Evolutionary conservation across 805 yeast genomes (phyloP).

Genomic region (Tanozyma kutaoensis): DNA sequence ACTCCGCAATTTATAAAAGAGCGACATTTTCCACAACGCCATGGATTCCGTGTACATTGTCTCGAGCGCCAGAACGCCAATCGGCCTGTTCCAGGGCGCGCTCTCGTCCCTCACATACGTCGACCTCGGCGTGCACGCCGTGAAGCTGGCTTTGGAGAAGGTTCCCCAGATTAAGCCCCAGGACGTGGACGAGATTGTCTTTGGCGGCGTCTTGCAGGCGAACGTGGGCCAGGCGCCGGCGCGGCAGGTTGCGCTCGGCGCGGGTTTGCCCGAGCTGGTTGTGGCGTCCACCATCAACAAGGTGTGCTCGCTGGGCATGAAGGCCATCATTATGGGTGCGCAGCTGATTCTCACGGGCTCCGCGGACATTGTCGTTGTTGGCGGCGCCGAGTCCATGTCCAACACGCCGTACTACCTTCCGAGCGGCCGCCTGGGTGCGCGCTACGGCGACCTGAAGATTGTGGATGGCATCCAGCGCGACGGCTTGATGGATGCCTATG

Average conservation of each 20-base stretch:
- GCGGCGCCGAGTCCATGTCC: constrained; percentile 97
- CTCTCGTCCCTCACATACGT: constrained; percentile 63
- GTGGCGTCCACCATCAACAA: constrained; percentile 89
- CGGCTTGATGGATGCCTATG: constrained; percentile 89
- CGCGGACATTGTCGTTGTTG: constrained; percentile 89
- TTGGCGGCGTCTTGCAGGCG: constrained; percentile 89
- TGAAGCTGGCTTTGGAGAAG: constrained; percentile 72
- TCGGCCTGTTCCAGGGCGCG: constrained; percentile 87
- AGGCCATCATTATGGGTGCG: constrained; percentile 81
- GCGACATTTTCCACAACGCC: neutral
- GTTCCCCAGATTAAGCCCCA: constrained; percentile 70
- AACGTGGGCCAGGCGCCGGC: constrained; percentile 97
- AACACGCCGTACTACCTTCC: constrained; percentile 91
- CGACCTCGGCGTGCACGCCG: constrained; percentile 89
- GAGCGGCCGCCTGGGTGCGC: constrained; percentile 73
- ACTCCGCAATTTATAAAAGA: too few relatives aligned
- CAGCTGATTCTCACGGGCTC: constrained; percentile 80
- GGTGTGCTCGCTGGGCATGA: constrained; percentile 95
- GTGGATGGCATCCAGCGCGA: constrained; percentile 89
- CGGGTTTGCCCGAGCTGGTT: constrained; percentile 71
- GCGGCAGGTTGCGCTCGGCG: constrained; percentile 86
- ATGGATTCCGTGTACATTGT: constrained; percentile 65
- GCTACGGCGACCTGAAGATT: constrained; percentile 70
- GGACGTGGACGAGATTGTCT: constrained; percentile 78
- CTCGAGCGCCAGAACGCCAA: constrained; percentile 86